Conservation (phyloP, 2,329 filamentous ascomycete genomes). For the Calonectria pteridis region DNA sequence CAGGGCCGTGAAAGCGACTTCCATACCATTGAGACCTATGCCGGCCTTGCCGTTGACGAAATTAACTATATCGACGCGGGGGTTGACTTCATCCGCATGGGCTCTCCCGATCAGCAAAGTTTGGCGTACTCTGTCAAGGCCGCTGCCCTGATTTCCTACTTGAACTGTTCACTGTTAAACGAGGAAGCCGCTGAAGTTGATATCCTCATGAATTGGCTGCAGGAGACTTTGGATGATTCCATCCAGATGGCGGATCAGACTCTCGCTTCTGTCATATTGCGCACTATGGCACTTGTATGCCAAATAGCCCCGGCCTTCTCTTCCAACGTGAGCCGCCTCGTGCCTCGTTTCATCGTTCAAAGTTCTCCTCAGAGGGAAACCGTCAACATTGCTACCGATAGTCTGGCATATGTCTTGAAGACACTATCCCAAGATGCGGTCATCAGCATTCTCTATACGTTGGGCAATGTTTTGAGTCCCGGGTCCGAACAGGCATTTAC, state of each 20-base stretch:
- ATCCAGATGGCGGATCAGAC: conserved; percentile 85
- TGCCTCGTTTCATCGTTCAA: conserved; percentile 91
- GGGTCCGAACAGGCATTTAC: conserved; percentile 67
- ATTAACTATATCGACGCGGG: conserved; percentile 90
- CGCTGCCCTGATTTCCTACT: conserved; percentile 82
- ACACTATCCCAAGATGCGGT: conserved; percentile 90
- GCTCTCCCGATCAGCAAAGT: conserved; percentile 87
- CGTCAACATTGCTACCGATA: conserved; percentile 83
- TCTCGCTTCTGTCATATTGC: conserved; percentile 83
- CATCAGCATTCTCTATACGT: conserved; percentile 93
- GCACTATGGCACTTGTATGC: conserved; percentile 85
- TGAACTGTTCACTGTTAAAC: conserved; percentile 87
- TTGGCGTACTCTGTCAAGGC: conserved; percentile 90
- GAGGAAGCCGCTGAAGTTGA: conserved; percentile 86
- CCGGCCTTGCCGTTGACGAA: conserved; percentile 82
- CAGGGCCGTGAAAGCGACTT: conserved; percentile 64
- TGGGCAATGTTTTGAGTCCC: conserved; percentile 94
- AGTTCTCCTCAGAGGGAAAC: conserved; percentile 77
- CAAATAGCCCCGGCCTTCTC: conserved; percentile 80
- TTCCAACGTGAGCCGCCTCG: conserved; percentile 79
- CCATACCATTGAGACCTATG: conserved; percentile 71
- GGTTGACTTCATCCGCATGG: conserved; percentile 85
- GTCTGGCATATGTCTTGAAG: conserved; percentile 83
- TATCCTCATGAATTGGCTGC: conserved; percentile 85
- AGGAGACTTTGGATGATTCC: conserved; percentile 82